These are phyloP conservation scores for Xylaria sp. DNA, from an alignment of 2,329 filamentous ascomycete genomes.

Conservation along the genomic window DNA sequence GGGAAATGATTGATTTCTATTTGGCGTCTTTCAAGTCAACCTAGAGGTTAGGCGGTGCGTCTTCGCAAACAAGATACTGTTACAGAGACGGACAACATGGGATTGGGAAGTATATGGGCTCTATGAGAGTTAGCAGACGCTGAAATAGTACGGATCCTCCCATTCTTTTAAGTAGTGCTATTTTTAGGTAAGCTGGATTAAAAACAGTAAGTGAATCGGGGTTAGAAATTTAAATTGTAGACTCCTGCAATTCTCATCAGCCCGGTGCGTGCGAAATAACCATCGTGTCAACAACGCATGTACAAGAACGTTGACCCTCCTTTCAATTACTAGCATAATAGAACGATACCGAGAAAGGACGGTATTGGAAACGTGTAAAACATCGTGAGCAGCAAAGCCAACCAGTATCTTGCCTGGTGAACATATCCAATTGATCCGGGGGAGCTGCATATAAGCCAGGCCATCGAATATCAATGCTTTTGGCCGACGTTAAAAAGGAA, in stretches of 20 bases:
- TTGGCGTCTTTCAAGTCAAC: background rate
- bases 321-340: background rate
- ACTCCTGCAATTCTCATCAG: too few relatives aligned
- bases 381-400: background rate
- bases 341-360: background rate
- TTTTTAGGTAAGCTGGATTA: too few relatives aligned
- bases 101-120: background rate
- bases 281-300: background rate
- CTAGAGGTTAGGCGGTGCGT: background rate
- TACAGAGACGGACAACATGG: background rate
- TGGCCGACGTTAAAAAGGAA: conserved; percentile 14
- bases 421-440: background rate
- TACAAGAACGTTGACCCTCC: background rate
- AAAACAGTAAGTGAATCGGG: too few relatives aligned
- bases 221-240: too few relatives aligned
- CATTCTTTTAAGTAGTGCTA: too few relatives aligned
- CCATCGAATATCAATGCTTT: conserved; percentile 2
- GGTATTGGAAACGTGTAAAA: background rate
- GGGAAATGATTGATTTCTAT: background rate
- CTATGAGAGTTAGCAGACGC: background rate
- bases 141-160: background rate
- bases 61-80: background rate
- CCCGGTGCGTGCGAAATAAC: too few relatives aligned
- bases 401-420: background rate
- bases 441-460: background rate